Evolutionary conservation across 2,329 filamentous ascomycete genomes (phyloP), one percentile per base, ranked within the genome.

Genomic region (Ophiosphaerella korrae): DNA sequence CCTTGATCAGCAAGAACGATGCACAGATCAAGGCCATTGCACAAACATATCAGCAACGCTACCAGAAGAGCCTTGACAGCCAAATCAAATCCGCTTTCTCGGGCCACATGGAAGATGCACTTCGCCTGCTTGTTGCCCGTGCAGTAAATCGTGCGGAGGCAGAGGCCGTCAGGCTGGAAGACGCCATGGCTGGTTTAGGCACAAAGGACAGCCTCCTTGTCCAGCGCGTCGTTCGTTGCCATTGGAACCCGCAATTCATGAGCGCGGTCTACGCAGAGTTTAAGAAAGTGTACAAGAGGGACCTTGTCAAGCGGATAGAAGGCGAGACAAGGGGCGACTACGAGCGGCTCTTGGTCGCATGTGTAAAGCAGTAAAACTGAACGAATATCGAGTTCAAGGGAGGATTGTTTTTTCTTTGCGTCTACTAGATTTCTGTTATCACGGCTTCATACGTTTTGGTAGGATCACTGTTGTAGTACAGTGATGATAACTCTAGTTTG

Each of bases 321-420:
- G 85, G 87, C 2, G 93, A 97, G 79, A 95, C 90, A 5, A 90
- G 88, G 54, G 90, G 92, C 4, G 88, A 96, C 73, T 96, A 94
- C 63, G 81, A 89, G 75, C 83, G 77, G 61, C 74, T 93, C 65
- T 80, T 97, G 83, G 75, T 95, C 58, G 90, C 88, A 54, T 76
- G 84, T 65, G 69, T 84, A 56, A 74, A 75, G 63, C 55, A 57
- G n/a, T 64, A 26, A 53, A 38, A 29, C 11, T 29, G 7, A 29
- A 11, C 11, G 26, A 11, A 29, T 29, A 29, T 4, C 26, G 26
- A 29, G 26, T 4, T 11, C 2, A 29, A 8, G 26, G 26, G 26
- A 26, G 14, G 37, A 21, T 7, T 11, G 21, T n/a, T 26, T 26
- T 40, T 14, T 14, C 14, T 29, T 13, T n/a, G 8, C 8, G 23